These are phyloP conservation scores for Rhodotorula sp. DNA, from an alignment of 1,284 basidiomycete genomes.

Conservation along the genomic window DNA sequence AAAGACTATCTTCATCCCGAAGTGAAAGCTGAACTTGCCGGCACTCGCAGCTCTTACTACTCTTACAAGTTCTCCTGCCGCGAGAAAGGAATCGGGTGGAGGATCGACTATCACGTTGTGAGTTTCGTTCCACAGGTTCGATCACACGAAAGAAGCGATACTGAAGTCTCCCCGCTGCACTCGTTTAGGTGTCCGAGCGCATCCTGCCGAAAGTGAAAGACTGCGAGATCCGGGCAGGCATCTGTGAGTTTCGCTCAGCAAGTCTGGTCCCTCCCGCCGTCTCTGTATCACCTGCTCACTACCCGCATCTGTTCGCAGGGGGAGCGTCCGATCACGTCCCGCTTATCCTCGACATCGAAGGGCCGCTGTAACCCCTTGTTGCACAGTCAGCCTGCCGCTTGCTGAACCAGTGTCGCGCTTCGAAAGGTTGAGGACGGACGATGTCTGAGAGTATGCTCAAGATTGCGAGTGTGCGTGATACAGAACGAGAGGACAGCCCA, in stretches of 20 bases:
- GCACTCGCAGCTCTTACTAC: conserved; percentile 59
- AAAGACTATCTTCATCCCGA: neutral
- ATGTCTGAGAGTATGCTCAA: too few species aligned
- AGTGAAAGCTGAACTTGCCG: neutral
- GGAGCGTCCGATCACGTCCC: conserved; percentile 44
- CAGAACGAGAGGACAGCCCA: too few species aligned
- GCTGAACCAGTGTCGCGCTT: too few species aligned
- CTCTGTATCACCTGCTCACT: too few species aligned
- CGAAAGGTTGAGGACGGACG: too few species aligned
- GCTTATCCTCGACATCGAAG: conserved; percentile 41
- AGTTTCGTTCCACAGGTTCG: conserved; percentile 46
- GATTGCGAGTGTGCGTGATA: too few species aligned
- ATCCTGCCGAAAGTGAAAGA: conserved; percentile 35
- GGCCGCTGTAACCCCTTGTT: conserved; percentile 29
- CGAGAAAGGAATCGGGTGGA: conserved; percentile 78
- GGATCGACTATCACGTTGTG: conserved; percentile 73
- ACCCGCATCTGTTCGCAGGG: conserved; percentile 8
- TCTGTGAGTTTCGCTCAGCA: conserved; percentile 19
- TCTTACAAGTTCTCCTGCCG: conserved; percentile 75
- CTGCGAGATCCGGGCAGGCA: conserved; percentile 43
- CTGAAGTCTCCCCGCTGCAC: neutral
- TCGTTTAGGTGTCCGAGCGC: conserved; percentile 37
- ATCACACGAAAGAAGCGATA: neutral
- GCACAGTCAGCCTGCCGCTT: too few species aligned
- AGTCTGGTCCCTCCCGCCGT: too few species aligned